Conservation (phyloP, 495 filamentous ascomycete genomes). For the Bombardia bombarda region DNA sequence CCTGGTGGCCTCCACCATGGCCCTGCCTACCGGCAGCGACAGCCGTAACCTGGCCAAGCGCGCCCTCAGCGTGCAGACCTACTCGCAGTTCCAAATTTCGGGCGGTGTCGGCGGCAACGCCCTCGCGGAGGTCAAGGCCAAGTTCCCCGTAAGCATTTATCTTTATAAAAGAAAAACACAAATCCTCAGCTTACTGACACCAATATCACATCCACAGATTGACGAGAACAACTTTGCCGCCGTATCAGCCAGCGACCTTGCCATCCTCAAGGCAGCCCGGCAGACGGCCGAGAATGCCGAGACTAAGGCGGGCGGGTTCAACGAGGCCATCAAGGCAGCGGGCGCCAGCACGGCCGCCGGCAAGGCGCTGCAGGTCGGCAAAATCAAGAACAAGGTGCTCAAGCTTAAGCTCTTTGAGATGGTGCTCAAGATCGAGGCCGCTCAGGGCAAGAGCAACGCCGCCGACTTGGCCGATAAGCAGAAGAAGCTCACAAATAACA, state of each 20-base stretch:
- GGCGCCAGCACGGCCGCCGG: conserved; percentile 21
- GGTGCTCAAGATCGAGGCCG: conserved; percentile 24
- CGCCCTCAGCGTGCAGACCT: conserved; percentile 15
- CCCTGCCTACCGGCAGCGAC: conserved; percentile 9
- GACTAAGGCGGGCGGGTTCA: conserved; percentile 29
- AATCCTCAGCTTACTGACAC: neutral
- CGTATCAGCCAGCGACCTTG: conserved; percentile 28
- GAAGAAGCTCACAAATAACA: conserved; percentile 39
- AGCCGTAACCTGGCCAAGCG: conserved; percentile 6
- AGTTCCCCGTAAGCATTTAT: conserved; percentile 31
- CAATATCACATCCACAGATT: conserved; percentile 14
- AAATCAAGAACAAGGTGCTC: conserved; percentile 50
- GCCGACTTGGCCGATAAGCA: conserved; percentile 27
- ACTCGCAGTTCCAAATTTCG: conserved; percentile 31
- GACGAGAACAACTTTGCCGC: conserved; percentile 26
- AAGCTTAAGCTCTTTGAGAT: conserved; percentile 38
- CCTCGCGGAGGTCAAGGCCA: conserved; percentile 31
- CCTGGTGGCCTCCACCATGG: conserved; percentile 18
- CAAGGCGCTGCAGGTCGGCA: conserved; percentile 38
- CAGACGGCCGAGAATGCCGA: conserved; percentile 34
- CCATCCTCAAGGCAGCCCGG: conserved; percentile 32
- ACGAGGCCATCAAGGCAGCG: conserved; percentile 33
- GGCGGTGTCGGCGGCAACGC: conserved; percentile 35
- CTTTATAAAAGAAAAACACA: neutral
- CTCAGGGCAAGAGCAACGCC: conserved; percentile 26